Evolutionary conservation across 2,329 filamentous ascomycete species (phyloP).

Genomic region (Ophiostoma ulmi): DNA sequence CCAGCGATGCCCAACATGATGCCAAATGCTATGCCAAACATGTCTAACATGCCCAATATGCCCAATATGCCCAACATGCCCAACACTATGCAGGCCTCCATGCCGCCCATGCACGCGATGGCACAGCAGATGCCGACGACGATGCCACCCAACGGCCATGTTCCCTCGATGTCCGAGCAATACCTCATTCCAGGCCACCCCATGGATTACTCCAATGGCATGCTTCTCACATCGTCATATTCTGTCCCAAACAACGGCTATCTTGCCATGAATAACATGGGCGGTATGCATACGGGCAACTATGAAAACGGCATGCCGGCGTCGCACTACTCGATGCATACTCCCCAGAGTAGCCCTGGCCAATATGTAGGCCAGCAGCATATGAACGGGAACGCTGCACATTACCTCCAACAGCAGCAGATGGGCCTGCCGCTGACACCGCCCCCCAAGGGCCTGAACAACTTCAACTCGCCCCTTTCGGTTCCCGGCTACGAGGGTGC

Average conservation of each 20-base stretch:
- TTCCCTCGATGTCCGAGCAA: constrained; percentile 17
- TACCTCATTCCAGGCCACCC: constrained; percentile 19
- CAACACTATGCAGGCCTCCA: background rate
- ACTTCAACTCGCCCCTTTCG: constrained; percentile 44
- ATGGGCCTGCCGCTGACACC: constrained; percentile 34
- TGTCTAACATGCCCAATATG: background rate
- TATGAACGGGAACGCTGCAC: background rate
- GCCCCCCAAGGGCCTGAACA: constrained; percentile 31
- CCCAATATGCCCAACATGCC: background rate
- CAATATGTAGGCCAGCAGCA: background rate
- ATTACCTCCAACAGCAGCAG: constrained; percentile 26
- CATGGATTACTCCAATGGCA: constrained; percentile 11
- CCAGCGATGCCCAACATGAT: background rate
- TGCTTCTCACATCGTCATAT: constrained; percentile 11
- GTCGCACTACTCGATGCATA: constrained; percentile 9
- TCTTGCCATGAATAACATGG: background rate
- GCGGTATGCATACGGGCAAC: constrained; percentile 12
- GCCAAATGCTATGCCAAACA: background rate
- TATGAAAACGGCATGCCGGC: constrained; percentile 19
- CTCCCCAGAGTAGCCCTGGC: constrained; percentile 23
- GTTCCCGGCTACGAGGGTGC: constrained; percentile 27
- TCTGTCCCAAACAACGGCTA: background rate
- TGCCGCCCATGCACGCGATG: constrained; percentile 10
- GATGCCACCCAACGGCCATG: constrained; percentile 8
- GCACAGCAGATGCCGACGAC: constrained; percentile 9